Evolutionary conservation across 1,139 yeast species (phyloP), one percentile per base, ranked within the genome.

Genomic region (Hansenula sp.): DNA sequence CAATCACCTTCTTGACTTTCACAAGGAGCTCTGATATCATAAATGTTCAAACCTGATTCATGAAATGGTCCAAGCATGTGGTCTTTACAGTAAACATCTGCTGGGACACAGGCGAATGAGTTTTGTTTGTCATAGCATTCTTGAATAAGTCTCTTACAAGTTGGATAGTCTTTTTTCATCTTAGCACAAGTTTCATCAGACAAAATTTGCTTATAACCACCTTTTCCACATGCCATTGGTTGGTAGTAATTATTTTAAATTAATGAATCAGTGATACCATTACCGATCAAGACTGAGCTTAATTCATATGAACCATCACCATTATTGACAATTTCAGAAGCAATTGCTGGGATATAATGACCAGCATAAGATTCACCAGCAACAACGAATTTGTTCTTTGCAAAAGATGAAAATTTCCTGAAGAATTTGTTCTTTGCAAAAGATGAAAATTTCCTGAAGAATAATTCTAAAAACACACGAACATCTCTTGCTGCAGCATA

Each of bases 361-460:
- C 95, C 96, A 29, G 88, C 95, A 56, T 86, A 87, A 12, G 92
- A 82, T 63, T 87, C 95, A 44, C 95, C 95, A 40, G 95, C 79
- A 60, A 87, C 81, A 61, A 85, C 95, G 75, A 86, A 85, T 34
- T 71, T 72, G 48, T 75, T 71, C 13, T 61, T 51, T 34, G 64
- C 48, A 56, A 78, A 81, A 48, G 81, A 71, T 14, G 86, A 82
- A 68, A 84, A 83, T 54, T 81, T 80, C 54, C 80, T 77, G 66
- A 81, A 86, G 64, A 87, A 84, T 47, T n/a, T 72, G 48, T 75
- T 71, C 13, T 61, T 51, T 34, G 64, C 48, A 56, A 78, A 81
- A 48, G 81, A 71, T 14, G 86, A 82, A 68, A 84, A 83, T 54
- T 81, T 80, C 54, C 80, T 77, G 66, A 81, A 86, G 64, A 87